These are phyloP conservation scores for Curvularia eragrostidis DNA, from an alignment of 2,329 filamentous ascomycete genomes.

Conservation along the genomic window DNA sequence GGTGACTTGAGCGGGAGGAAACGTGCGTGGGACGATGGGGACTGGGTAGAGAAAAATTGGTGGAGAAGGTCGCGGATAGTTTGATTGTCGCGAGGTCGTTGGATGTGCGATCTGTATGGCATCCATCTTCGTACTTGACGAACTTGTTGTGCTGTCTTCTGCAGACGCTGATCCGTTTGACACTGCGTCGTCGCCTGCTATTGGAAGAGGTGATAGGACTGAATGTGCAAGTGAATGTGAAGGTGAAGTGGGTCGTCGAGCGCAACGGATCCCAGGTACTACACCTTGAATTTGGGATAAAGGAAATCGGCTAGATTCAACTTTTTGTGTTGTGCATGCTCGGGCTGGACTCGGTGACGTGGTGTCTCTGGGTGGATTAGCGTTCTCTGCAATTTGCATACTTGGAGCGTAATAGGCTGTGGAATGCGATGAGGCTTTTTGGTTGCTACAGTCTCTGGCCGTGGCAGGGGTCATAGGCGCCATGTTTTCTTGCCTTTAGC, in stretches of 20 bases:
- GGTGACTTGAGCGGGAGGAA: neutral
- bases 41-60: conserved; percentile 18
- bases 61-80: conserved; percentile 15
- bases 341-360: neutral
- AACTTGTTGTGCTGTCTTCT: neutral
- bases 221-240: neutral
- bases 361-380: neutral
- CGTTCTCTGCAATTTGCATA: neutral
- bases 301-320: neutral
- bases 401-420: neutral
- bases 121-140: neutral
- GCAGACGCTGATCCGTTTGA: neutral
- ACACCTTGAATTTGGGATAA: conserved; percentile 9
- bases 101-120: neutral
- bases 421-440: neutral
- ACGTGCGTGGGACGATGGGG: conserved; percentile 13
- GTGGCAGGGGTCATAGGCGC: neutral
- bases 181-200: neutral
- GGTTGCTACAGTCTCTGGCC: neutral
- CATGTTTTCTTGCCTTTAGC: neutral
- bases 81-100: neutral
- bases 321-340: neutral
- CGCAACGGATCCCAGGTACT: conserved; percentile 2
- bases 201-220: neutral
- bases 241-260: neutral